phyloP scores from a whole-genome alignment of 176 grass and related monocot species.

The sorghum (Sorghum bicolor) region Sorghum_bicolor_NCBIv3 NC_012870.2:6439501-6440000 shows the following conservation, averaged over 20 bases:
- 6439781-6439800: too few species aligned
- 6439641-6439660: background rate
- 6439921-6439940: too few species aligned
- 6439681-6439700: background rate
- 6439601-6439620: background rate
- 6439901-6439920: too few species aligned
- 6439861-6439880: too few species aligned
- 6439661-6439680: background rate
- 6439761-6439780: background rate
- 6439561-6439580: background rate
- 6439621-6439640: too few species aligned
- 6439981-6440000: too few species aligned
- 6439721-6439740: background rate
- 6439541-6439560: background rate
- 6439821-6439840: too few species aligned
- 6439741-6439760: too few species aligned
- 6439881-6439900: too few species aligned
- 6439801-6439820: background rate
- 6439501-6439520: background rate
- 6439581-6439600: background rate
- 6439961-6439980: too few species aligned
- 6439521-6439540: background rate
- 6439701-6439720: background rate
- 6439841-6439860: too few species aligned
- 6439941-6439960: too few species aligned